Evolutionary conservation across 306 rosid genomes (phyloP), one percentile per base, ranked within the genome.

Genomic region (Vigna angularis): DNA sequence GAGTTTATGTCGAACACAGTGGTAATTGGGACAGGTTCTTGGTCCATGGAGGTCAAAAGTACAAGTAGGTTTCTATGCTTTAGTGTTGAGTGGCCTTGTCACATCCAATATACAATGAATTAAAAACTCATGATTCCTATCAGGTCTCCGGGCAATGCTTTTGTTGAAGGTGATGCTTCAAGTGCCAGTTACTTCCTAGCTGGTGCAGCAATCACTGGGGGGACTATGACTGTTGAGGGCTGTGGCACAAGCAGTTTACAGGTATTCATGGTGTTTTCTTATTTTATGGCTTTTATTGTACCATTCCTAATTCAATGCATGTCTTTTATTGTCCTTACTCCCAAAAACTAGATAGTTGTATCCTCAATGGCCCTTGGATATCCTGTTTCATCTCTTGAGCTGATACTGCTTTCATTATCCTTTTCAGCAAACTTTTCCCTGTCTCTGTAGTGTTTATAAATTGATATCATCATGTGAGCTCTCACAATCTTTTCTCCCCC

Each of bases 181-280:
- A 96, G 99, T 86, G 97, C 99, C 76, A 96, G 99, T 84, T 96
- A 96, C 93, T 96, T 96, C 85, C 94, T 96, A 20, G 99, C 98
- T 9, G 98, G 99, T 84, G 99, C 99, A 51, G 99, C 99, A 6
- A 89, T 96, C 70, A 96, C 99, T 9, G 99, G 98, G 56, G 99
- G 99, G 77, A 96, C 99, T 48, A 89, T 93, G 85, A 93, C 98
- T 7, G 98, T 96, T 84, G 85, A 86, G 70, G 99, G 99, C 67
- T 96, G 99, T 70, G 99, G 99, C 34, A 93, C 98, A 70, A 91
- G 93, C 88, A 96, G 99, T 86, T 91, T 93, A 86, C 99, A 96
- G 98, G 99, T 96, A 87, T 50, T 75, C 72, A 26, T 70, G 57
- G 49, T 68, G 53, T 65, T 48, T 38, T 64, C 66, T 66, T 53